Evolutionary conservation across 106 monocot genomes (phyloP).

Genomic region (Allium cepa): DNA sequence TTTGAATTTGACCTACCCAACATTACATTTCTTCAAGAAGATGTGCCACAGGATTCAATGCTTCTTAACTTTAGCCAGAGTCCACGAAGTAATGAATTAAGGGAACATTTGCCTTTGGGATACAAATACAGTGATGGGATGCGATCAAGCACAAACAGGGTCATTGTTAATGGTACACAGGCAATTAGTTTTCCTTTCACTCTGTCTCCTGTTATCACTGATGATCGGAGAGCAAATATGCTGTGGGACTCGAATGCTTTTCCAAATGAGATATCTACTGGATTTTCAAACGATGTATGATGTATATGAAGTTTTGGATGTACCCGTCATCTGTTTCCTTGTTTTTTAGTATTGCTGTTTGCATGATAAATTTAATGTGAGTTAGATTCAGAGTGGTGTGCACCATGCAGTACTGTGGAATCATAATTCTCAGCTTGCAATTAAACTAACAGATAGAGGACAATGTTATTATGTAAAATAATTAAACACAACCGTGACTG

Average conservation of each 20-base stretch:
- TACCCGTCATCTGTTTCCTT: too few species aligned
- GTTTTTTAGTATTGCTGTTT: too few species aligned
- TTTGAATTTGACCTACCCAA: slow-evolving; percentile 2
- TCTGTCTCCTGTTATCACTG: slow-evolving; percentile 11
- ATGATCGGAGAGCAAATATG: slow-evolving; percentile 31
- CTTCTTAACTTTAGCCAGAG: slow-evolving; percentile 26
- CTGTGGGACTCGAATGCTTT: slow-evolving; percentile 21
- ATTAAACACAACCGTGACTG: too few species aligned
- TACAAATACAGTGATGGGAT: background rate
- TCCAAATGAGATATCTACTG: slow-evolving; percentile 30
- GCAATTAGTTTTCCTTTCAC: slow-evolving; percentile 23
- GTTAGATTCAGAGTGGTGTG: too few species aligned
- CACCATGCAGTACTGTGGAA: too few species aligned
- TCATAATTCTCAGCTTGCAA: too few species aligned
- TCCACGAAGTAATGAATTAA: slow-evolving; percentile 24
- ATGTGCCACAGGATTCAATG: slow-evolving; percentile 16
- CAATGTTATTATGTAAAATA: too few species aligned
- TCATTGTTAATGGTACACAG: background rate
- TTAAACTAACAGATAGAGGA: too few species aligned
- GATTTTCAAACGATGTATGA: slow-evolving; percentile 20
- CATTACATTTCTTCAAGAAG: slow-evolving; percentile 16
- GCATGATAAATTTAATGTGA: too few species aligned
- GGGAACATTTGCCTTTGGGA: slow-evolving; percentile 21
- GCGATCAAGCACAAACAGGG: background rate
- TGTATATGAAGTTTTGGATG: slow-evolving; percentile 16